Evolutionary conservation across 805 yeast genomes (phyloP).

Genomic region (Kodamaea neixiangensis): DNA sequence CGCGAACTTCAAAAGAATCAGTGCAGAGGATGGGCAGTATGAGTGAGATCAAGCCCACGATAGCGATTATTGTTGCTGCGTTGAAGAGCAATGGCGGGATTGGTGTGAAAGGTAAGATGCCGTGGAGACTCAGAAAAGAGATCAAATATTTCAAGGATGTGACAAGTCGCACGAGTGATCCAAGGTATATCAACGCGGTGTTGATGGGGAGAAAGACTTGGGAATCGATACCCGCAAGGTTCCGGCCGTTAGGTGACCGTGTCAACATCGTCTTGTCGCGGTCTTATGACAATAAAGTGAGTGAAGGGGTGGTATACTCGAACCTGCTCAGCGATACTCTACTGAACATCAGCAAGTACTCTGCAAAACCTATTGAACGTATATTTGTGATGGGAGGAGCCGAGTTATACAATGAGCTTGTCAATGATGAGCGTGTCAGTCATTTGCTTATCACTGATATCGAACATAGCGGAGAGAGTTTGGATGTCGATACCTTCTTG

Average conservation of each 20-base stretch:
- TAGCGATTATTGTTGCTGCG: conserved; percentile 78
- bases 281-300: conserved; percentile 21
- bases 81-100: conserved; percentile 79
- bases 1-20: too few species aligned
- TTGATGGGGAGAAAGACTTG: conserved; percentile 96
- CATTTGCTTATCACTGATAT: conserved; percentile 74
- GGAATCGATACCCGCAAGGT: conserved; percentile 86
- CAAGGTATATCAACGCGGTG: conserved; percentile 62
- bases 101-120: conserved; percentile 77
- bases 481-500: conserved; percentile 75
- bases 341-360: conserved; percentile 31
- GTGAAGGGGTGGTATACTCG: conserved; percentile 26
- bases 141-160: conserved; percentile 81
- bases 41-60: conserved; percentile 15
- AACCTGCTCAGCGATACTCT: conserved; percentile 31
- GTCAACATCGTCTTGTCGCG: conserved; percentile 76
- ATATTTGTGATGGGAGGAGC: conserved; percentile 93
- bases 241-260: conserved; percentile 79
- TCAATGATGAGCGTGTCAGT: conserved; percentile 46
- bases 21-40: background rate
- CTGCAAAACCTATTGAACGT: conserved; percentile 48
- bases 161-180: conserved; percentile 49
- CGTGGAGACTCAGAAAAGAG: conserved; percentile 85
- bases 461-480: conserved; percentile 19
- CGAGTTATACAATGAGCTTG: conserved; percentile 68